A percentile compares a stretch with the other conserved stretches of the same genome.
Conservation (phyloP, 768 basidiomycete species). For the Phylloporus rhodoxanthus region DNA sequence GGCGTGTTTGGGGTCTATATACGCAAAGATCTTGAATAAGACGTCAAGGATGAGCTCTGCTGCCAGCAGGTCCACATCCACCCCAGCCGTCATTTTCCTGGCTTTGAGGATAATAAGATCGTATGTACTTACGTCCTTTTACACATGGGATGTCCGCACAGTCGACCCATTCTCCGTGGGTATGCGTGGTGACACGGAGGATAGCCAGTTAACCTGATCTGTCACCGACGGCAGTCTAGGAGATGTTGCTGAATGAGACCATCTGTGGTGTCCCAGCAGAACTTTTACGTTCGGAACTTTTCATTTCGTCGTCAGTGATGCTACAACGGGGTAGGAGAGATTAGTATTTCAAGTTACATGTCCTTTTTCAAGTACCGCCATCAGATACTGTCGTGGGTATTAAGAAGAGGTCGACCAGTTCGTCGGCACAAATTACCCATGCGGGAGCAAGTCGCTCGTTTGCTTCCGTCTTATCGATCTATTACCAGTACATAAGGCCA, state of each 20-base stretch:
- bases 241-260: constrained; percentile 62
- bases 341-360: constrained; percentile 11
- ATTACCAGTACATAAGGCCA: constrained; percentile 8
- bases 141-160: constrained; percentile 85
- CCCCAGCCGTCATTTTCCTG: not conserved
- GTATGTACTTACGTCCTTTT: not conserved
- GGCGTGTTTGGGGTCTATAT: not conserved
- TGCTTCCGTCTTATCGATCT: constrained; percentile 24
- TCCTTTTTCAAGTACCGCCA: constrained; percentile 15
- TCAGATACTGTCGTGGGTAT: constrained; percentile 2
- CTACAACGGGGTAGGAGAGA: too few species aligned
- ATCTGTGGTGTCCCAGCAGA: constrained; percentile 5
- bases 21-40: not conserved
- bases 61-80: not conserved
- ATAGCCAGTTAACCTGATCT: constrained; percentile 46
- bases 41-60: not conserved
- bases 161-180: constrained; percentile 98
- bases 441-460: not conserved
- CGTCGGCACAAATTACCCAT: not conserved
- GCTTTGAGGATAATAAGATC: not conserved
- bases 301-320: not conserved
- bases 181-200: constrained; percentile 93
- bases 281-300: not conserved
- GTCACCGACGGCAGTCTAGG: constrained; percentile 64
- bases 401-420: not conserved